These are phyloP conservation scores for Zalaria obscura DNA, from an alignment of 2,329 filamentous ascomycete genomes.

Conservation along the genomic window DNA sequence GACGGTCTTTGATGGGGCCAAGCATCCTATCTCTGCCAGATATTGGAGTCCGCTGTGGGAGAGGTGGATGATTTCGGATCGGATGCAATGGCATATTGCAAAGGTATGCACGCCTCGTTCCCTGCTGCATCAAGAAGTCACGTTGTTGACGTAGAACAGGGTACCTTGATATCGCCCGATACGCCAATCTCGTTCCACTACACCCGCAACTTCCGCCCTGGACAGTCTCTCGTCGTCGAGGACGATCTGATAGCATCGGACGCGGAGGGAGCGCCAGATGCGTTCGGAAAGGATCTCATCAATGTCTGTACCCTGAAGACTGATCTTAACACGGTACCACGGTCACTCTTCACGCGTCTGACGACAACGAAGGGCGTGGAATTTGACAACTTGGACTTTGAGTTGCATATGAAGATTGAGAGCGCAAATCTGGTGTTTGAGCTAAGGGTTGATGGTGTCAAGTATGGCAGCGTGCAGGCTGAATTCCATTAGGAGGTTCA, in stretches of 20 bases:
- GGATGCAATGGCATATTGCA: constrained; percentile 78
- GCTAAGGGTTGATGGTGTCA: constrained; percentile 63
- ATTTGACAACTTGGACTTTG: constrained; percentile 74
- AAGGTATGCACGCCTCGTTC: constrained; percentile 26
- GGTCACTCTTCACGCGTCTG: constrained; percentile 57
- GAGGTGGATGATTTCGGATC: constrained; percentile 70
- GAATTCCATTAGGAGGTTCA: constrained; percentile 51
- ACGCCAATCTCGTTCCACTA: constrained; percentile 71
- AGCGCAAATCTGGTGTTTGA: constrained; percentile 67
- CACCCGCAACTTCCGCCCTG: constrained; percentile 68
- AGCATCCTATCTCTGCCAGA: constrained; percentile 58
- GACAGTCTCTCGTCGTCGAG: constrained; percentile 54
- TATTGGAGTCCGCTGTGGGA: constrained; percentile 79
- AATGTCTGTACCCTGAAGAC: constrained; percentile 72
- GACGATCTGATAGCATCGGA: constrained; percentile 70
- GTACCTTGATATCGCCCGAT: constrained; percentile 59
- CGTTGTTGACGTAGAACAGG: constrained; percentile 29
- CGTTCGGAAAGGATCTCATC: constrained; percentile 37
- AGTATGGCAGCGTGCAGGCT: constrained; percentile 64
- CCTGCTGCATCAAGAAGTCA: neutral
- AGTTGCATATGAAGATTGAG: constrained; percentile 70
- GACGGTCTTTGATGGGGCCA: constrained; percentile 64
- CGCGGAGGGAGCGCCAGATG: constrained; percentile 48
- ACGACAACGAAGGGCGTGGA: constrained; percentile 68
- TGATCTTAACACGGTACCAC: constrained; percentile 61